These are phyloP conservation scores for Cephaloascus albidus DNA, from an alignment of 805 yeast genomes.

Conservation along the genomic window DNA sequence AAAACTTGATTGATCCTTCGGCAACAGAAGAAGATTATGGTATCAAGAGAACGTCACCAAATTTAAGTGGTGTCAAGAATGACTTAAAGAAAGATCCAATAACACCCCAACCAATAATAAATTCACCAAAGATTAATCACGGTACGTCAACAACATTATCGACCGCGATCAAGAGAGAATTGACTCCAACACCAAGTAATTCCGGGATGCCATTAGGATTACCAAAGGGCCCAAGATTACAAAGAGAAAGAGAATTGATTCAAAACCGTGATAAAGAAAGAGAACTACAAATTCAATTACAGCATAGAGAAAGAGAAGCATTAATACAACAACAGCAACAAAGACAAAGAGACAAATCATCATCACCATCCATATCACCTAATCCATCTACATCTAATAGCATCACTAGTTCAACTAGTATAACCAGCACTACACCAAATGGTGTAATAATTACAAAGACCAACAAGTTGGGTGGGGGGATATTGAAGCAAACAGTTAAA, in stretches of 20 bases:
- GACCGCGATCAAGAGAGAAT: neutral
- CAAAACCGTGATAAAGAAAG: too few relatives aligned
- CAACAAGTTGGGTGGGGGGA: neutral
- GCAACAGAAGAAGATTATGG: too few relatives aligned
- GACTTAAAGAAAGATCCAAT: neutral
- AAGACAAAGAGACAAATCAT: too few relatives aligned
- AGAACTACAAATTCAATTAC: too few relatives aligned
- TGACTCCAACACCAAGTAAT: neutral
- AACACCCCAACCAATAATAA: neutral
- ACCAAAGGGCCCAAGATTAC: too few relatives aligned
- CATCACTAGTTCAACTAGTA: neutral
- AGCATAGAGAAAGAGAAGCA: too few relatives aligned
- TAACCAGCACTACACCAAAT: neutral
- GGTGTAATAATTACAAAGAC: neutral
- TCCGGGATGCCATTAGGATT: too few relatives aligned
- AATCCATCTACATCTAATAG: neutral
- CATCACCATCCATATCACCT: neutral
- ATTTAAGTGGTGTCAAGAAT: neutral
- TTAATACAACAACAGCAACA: too few relatives aligned
- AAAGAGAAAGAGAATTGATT: too few relatives aligned
- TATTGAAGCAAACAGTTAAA: neutral
- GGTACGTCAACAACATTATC: neutral
- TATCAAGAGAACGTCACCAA: neutral
- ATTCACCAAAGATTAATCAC: neutral
- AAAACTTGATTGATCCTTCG: neutral